These are phyloP conservation scores for Arthrinium puccinioides DNA, from an alignment of 2,329 filamentous ascomycete genomes.

Conservation along the genomic window DNA sequence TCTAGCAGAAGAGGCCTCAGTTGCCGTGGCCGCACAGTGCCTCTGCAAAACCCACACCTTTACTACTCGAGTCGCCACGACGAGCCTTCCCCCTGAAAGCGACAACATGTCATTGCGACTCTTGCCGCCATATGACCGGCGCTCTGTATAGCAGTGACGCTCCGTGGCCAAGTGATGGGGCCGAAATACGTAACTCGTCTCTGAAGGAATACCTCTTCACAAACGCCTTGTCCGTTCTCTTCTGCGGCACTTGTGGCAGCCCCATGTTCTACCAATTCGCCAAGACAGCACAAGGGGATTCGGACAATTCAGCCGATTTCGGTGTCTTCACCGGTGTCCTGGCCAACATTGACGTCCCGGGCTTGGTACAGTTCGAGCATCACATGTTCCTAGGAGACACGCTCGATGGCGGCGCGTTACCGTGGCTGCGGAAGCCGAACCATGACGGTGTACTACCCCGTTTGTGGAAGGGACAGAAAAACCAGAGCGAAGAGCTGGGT, in stretches of 20 bases:
- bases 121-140: conserved; percentile 39
- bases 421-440: conserved; percentile 34
- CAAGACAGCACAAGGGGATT: conserved; percentile 2
- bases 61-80: conserved; percentile 19
- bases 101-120: conserved; percentile 39
- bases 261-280: conserved; percentile 33
- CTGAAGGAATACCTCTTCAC: conserved; percentile 31
- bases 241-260: conserved; percentile 35
- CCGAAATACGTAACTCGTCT: conserved; percentile 19
- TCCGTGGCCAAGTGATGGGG: conserved; percentile 27
- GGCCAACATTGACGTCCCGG: conserved; percentile 17
- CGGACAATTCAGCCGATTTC: conserved; percentile 12
- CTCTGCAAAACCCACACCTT: conserved; percentile 37
- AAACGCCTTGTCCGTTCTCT: conserved; percentile 23
- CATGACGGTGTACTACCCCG: conserved; percentile 15
- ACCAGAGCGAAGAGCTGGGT: conserved; percentile 19
- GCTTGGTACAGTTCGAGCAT: conserved; percentile 23
- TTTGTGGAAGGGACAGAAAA: conserved; percentile 16
- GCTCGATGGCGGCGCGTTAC: conserved; percentile 40
- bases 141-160: conserved; percentile 28
- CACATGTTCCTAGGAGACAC: conserved; percentile 44
- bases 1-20: neutral
- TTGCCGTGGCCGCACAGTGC: conserved; percentile 30
- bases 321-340: conserved; percentile 31
- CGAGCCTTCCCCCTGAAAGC: conserved; percentile 33